phyloP scores from a whole-genome alignment of 2,329 filamentous ascomycete genomes.

The Hypoxylon sp. region DNA sequence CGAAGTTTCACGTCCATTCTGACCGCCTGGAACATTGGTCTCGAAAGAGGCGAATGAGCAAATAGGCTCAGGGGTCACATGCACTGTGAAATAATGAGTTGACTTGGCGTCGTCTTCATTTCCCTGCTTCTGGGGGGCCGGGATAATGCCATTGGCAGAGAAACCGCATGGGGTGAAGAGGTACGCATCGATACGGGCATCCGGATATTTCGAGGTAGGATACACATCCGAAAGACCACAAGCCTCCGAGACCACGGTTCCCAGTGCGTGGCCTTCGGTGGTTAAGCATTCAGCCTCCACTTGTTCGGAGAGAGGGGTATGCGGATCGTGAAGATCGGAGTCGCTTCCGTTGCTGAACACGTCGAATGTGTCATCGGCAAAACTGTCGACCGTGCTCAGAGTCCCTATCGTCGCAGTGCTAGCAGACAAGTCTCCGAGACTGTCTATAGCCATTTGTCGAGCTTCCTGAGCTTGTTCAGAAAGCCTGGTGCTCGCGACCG shows the following conservation, averaged over 20 bases:
- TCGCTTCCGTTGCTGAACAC: slow-evolving; percentile 79
- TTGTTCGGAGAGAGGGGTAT: slow-evolving; percentile 68
- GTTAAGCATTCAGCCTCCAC: slow-evolving; percentile 79
- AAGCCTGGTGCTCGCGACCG: slow-evolving; percentile 85
- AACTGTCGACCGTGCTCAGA: slow-evolving; percentile 56
- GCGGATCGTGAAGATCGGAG: slow-evolving; percentile 66
- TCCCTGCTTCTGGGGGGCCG: slow-evolving; percentile 72
- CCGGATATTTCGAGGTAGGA: slow-evolving; percentile 86
- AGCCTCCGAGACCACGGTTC: slow-evolving; percentile 89
- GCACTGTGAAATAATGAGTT: slow-evolving; percentile 96
- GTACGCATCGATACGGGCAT: slow-evolving; percentile 94
- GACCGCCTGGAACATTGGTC: slow-evolving; percentile 92
- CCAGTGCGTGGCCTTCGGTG: slow-evolving; percentile 93
- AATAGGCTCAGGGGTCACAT: slow-evolving; percentile 96
- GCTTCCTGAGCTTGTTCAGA: slow-evolving; percentile 75
- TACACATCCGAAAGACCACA: slow-evolving; percentile 94
- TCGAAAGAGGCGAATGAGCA: slow-evolving; percentile 99
- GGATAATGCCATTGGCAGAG: slow-evolving; percentile 95
- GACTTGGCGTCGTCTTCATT: slow-evolving; percentile 61
- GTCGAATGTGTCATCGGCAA: slow-evolving; percentile 74
- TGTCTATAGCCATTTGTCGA: slow-evolving; percentile 69
- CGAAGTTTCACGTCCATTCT: slow-evolving; percentile 87
- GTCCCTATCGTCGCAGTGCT: slow-evolving; percentile 55
- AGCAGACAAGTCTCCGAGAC: slow-evolving; percentile 70
- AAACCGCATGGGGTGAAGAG: slow-evolving; percentile 97